Evolutionary conservation across 2,329 filamentous ascomycete genomes (phyloP), one percentile per base, ranked within the genome.

Genomic region (Diplocarpon rosae): DNA sequence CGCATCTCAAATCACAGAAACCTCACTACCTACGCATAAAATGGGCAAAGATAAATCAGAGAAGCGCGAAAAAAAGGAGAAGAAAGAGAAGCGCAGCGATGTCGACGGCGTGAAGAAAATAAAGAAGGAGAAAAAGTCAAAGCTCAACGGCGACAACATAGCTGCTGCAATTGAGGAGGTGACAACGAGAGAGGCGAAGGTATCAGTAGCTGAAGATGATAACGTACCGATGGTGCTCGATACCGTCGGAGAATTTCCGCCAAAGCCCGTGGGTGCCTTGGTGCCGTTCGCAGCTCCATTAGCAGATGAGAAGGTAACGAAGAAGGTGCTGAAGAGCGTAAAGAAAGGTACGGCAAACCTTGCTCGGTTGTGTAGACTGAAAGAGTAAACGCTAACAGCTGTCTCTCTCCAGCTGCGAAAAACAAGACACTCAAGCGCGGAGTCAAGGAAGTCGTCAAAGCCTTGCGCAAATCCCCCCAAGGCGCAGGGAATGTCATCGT

Each of bases 371-470:
- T 12, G 2, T 12, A 9, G 27, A 20, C 24, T 34, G 37, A 43
- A n/a, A 38, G 45, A 47, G 27, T n/a, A 43, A 29, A 45, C 34
- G 35, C 28, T 55, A 56, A 49, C 7, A 58, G 37, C 31, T 17
- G 31, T 32, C 16, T 46, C 66, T 29, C n/a, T 20, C 45, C 66
- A 96, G 92, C 90, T 57, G 89, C 92, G 59, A 95, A 94, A 70
- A 80, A 87, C 69, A 93, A 93, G 70, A 85, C 86, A 48, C 84
- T 98, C 62, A 94, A 95, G 72, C 89, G 92, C 62, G 92, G 92
- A 63, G 92, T 98, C 55, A 98, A 98, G 70, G 92, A 98, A 71
- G 90, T 95, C 62, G 89, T 96, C 70, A 98, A 98, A 72, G 84
- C 89, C 29, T 85, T 98, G 58, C 88, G 92, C 71, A 96, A 96